Conservation (phyloP, 192 early-diverging fungal species). For the Coemansia sp. region DNA sequence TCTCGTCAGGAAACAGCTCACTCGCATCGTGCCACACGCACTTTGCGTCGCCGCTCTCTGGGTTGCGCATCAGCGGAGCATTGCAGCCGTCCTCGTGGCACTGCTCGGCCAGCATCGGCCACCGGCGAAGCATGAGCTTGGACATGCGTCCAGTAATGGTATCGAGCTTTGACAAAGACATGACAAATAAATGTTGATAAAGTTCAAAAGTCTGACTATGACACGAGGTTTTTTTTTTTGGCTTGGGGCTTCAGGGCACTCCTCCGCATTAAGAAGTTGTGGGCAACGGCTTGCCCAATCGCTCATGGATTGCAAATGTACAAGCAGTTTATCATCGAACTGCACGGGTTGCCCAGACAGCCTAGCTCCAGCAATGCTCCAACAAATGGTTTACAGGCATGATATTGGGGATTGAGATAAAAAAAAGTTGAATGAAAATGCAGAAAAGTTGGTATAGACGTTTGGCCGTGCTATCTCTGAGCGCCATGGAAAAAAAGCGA, state of each 20-base stretch:
- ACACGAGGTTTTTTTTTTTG: neutral
- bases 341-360: neutral
- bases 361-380: neutral
- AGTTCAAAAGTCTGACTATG: neutral
- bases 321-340: too few species aligned
- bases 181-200: neutral
- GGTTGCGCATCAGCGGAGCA: constrained; percentile 46
- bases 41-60: constrained; percentile 23
- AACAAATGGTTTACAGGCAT: too few species aligned
- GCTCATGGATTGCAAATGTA: too few species aligned
- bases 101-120: constrained; percentile 51
- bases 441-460: neutral
- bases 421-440: neutral
- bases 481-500: neutral
- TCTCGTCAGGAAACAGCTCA: constrained; percentile 47
- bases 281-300: neutral
- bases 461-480: neutral
- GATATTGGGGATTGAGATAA: too few species aligned
- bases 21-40: constrained; percentile 50
- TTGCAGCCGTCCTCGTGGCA: constrained; percentile 33
- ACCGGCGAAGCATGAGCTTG: constrained; percentile 51
- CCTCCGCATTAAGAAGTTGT: neutral
- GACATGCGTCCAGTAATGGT: constrained; percentile 45
- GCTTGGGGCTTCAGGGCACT: neutral
- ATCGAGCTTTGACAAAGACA: constrained; percentile 35